phyloP scores from a whole-genome alignment of 1,284 basidiomycete species.

The Ceratobasidium sp. region DNA sequence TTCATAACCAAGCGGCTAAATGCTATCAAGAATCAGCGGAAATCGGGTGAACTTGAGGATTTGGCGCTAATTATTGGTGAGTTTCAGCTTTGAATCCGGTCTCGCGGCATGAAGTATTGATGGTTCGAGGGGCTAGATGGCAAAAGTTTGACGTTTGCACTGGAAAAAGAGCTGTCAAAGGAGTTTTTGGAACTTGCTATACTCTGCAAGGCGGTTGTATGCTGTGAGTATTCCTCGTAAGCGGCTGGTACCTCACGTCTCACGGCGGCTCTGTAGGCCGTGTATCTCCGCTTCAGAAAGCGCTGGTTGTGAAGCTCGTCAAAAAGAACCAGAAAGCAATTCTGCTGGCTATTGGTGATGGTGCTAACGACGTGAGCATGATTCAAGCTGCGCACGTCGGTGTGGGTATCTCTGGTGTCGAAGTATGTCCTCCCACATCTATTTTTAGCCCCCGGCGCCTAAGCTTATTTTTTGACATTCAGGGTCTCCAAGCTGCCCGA shows the following conservation, averaged over 20 bases:
- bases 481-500: conserved; percentile 97
- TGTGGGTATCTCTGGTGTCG: conserved; percentile 97
- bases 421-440: conserved; percentile 65
- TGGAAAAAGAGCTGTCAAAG: conserved; percentile 92
- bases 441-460: neutral
- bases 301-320: conserved; percentile 97
- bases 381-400: conserved; percentile 98
- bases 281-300: conserved; percentile 98
- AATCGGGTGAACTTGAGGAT: conserved; percentile 92
- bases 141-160: conserved; percentile 91
- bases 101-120: neutral
- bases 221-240: conserved; percentile 73
- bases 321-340: conserved; percentile 96
- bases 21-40: conserved; percentile 93
- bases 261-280: conserved; percentile 71
- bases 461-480: neutral
- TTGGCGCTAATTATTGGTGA: conserved; percentile 93
- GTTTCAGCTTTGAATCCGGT: neutral
- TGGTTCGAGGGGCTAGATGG: conserved; percentile 77
- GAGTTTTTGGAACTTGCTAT: conserved; percentile 95
- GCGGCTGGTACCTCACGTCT: conserved; percentile 1
- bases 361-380: conserved; percentile 97
- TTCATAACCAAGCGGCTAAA: conserved; percentile 89
- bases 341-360: conserved; percentile 95
- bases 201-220: conserved; percentile 98